phyloP scores from a whole-genome alignment of 352 stramenopile genomes.

The Pythium utonaiense region DNA sequence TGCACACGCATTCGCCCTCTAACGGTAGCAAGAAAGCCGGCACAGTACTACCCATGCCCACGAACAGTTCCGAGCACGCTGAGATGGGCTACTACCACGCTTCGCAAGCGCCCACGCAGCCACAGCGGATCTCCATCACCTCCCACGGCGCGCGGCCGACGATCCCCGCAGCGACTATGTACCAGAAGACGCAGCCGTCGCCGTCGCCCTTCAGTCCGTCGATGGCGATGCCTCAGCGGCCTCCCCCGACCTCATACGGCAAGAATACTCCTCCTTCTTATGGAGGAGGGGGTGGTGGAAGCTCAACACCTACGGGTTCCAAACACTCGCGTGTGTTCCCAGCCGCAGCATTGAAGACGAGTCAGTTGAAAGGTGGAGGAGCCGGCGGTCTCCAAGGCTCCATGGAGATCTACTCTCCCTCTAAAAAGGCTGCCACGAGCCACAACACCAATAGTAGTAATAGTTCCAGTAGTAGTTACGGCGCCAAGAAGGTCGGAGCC shows the following conservation, averaged over 20 bases:
- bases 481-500: conserved; percentile 1
- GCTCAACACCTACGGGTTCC: conserved; percentile 1
- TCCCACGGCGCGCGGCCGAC: conserved; percentile 40
- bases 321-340: conserved; percentile 20
- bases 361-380: neutral
- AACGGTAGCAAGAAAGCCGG: conserved; percentile 14
- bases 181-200: conserved; percentile 4
- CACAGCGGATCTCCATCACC: conserved; percentile 38
- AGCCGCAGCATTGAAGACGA: neutral
- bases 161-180: conserved; percentile 13
- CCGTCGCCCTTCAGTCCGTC: conserved; percentile 28
- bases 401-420: conserved; percentile 51
- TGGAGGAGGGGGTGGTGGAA: neutral
- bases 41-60: conserved; percentile 17
- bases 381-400: conserved; percentile 27
- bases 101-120: conserved; percentile 4
- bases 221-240: conserved; percentile 38
- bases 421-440: conserved; percentile 26
- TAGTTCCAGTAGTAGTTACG: conserved; percentile 13
- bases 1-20: neutral
- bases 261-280: conserved; percentile 34
- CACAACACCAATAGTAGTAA: conserved; percentile 18
- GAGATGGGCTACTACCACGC: neutral
- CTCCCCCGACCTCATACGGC: conserved; percentile 42
- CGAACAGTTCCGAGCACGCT: neutral